These are phyloP conservation scores for Kalmusia sp. DNA, from an alignment of 2,329 filamentous ascomycete genomes.

Conservation along the genomic window DNA sequence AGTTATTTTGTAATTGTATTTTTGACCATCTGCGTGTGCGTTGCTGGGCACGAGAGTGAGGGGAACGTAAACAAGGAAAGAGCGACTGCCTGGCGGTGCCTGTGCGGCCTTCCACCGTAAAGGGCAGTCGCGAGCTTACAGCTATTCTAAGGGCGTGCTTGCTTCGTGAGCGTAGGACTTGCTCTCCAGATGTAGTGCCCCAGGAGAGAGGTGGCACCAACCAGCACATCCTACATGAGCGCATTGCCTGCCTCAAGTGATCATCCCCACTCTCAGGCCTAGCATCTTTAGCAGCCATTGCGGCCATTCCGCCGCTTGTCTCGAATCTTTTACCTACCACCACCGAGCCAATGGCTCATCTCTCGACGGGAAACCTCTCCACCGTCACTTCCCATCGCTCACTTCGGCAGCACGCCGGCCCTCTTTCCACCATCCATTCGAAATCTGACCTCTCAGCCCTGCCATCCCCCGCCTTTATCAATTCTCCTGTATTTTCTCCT, in stretches of 20 bases:
- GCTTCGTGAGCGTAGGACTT: not conserved
- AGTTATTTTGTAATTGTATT: too few relatives aligned
- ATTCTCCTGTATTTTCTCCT: too few relatives aligned
- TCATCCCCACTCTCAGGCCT: not conserved
- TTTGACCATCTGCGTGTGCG: too few relatives aligned
- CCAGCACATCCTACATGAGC: not conserved
- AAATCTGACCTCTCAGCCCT: not conserved
- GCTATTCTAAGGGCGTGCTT: too few relatives aligned
- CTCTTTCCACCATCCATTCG: not conserved
- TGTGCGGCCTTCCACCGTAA: too few relatives aligned
- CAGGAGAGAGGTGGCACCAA: not conserved
- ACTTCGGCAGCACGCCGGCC: not conserved
- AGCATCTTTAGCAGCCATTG: not conserved
- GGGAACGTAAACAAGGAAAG: too few relatives aligned
- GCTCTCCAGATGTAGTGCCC: not conserved
- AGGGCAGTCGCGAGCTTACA: too few relatives aligned
- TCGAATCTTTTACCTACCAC: not conserved
- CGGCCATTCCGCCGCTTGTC: not conserved
- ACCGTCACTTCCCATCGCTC: constrained; percentile 2
- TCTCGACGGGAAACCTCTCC: not conserved
- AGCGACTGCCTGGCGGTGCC: too few relatives aligned
- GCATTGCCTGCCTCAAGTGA: not conserved
- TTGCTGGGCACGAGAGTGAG: too few relatives aligned
- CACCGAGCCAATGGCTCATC: not conserved
- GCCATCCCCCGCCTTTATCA: not conserved